phyloP scores from a whole-genome alignment of 2,329 filamentous ascomycete species.

The Ophiostoma montium region DNA sequence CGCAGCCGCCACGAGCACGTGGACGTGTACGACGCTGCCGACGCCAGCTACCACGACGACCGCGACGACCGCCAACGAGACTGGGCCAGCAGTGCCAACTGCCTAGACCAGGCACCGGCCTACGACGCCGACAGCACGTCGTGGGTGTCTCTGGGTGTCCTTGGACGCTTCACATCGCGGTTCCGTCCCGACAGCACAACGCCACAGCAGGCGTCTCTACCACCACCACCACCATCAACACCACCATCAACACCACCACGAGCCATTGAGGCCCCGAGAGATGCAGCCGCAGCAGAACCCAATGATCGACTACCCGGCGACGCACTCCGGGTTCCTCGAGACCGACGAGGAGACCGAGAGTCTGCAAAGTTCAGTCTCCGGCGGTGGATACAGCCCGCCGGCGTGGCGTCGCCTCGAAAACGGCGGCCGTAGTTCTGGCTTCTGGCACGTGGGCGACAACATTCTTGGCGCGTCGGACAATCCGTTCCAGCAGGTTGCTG shows the following conservation, averaged over 20 bases:
- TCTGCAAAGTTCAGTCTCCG: constrained; percentile 32
- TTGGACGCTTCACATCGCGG: constrained; percentile 41
- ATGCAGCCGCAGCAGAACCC: background rate
- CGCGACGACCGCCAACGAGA: constrained; percentile 2
- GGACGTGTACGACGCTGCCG: constrained; percentile 1
- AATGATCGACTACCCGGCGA: constrained; percentile 26
- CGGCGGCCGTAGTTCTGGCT: constrained; percentile 42
- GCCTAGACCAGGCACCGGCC: background rate
- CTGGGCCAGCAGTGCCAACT: background rate
- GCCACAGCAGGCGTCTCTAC: constrained; percentile 2
- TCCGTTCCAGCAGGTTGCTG: background rate
- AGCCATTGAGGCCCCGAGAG: background rate
- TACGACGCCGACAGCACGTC: constrained; percentile 9
- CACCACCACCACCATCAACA: constrained; percentile 12
- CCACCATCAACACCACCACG: background rate
- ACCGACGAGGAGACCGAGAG: constrained; percentile 24
- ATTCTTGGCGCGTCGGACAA: constrained; percentile 27
- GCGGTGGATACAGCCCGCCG: constrained; percentile 44
- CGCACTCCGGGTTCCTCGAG: constrained; percentile 29
- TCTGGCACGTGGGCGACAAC: constrained; percentile 46
- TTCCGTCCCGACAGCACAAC: constrained; percentile 32
- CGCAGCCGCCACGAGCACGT: background rate
- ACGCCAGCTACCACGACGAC: background rate
- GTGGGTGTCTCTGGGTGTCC: constrained; percentile 18
- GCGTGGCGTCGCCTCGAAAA: constrained; percentile 48